Conservation (phyloP, 129 eudicot genomes). For the Saposhnikovia divaricata region DNA sequence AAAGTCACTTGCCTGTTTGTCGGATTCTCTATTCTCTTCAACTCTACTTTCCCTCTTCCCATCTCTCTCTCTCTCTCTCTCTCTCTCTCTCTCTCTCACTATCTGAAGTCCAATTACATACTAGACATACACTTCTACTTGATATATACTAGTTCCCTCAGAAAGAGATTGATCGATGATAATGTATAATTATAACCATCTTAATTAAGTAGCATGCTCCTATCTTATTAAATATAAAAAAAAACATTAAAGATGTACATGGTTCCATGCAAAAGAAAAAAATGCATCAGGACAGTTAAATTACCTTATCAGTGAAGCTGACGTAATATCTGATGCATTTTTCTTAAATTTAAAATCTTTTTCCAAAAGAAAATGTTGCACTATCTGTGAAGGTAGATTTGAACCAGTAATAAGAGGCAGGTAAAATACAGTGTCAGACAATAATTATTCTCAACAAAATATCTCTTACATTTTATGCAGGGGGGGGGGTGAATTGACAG, state of each 20-base stretch:
- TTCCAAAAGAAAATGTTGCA: no score
- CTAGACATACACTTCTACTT: no score
- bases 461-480: background rate
- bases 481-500: background rate
- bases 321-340: background rate
- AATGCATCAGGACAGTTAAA: background rate
- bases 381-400: no score
- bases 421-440: background rate
- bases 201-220: background rate
- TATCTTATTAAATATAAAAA: background rate
- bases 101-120: background rate
- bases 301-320: background rate
- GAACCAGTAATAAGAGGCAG: no score
- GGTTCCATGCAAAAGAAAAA: background rate
- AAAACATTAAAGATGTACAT: background rate
- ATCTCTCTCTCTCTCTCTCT: background rate
- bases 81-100: no score
- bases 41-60: constrained; percentile 78
- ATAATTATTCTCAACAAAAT: background rate
- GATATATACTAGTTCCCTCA: background rate
- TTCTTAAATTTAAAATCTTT: background rate
- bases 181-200: background rate
- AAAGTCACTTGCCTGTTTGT: constrained; percentile 71
- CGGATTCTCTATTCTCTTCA: constrained; percentile 64
- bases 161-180: background rate